These are phyloP conservation scores for Epicoccum sorghinum DNA, from an alignment of 2,329 filamentous ascomycete genomes.

Conservation along the genomic window DNA sequence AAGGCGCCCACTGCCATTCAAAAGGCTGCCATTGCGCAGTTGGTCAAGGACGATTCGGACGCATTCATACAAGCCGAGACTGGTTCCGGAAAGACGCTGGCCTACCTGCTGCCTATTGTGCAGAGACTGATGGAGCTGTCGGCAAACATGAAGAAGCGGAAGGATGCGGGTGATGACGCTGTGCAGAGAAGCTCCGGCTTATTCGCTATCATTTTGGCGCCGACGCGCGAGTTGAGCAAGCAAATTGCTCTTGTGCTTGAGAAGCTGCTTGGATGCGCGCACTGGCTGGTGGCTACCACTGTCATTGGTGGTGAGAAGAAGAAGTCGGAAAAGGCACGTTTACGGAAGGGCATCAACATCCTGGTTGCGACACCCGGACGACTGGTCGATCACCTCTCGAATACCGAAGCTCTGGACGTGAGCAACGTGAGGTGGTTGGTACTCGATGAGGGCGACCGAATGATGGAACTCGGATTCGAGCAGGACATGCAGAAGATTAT, in stretches of 20 bases:
- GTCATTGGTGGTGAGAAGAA: slow-evolving; percentile 76
- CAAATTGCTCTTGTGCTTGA: slow-evolving; percentile 90
- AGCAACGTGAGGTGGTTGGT: slow-evolving; percentile 92
- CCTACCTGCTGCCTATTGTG: slow-evolving; percentile 92
- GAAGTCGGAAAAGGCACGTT: slow-evolving; percentile 86
- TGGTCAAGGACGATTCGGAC: slow-evolving; percentile 81
- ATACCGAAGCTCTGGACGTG: slow-evolving; percentile 87
- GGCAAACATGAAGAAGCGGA: slow-evolving; percentile 54
- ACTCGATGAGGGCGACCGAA: slow-evolving; percentile 92
- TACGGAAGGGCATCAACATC: slow-evolving; percentile 94
- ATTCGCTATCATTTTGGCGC: slow-evolving; percentile 92
- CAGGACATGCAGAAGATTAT: slow-evolving; percentile 91
- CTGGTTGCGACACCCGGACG: slow-evolving; percentile 92
- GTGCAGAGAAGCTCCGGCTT: slow-evolving; percentile 86
- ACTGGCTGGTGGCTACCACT: slow-evolving; percentile 92
- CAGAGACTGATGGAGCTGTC: slow-evolving; percentile 83
- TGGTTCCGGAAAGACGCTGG: slow-evolving; percentile 94
- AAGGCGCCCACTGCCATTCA: slow-evolving; percentile 95
- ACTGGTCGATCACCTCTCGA: slow-evolving; percentile 87
- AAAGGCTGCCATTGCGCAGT: slow-evolving; percentile 81
- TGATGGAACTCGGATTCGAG: slow-evolving; percentile 98
- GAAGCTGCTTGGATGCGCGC: slow-evolving; percentile 82
- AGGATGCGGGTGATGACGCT: slow-evolving; percentile 41
- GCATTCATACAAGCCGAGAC: slow-evolving; percentile 97
- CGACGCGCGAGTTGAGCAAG: slow-evolving; percentile 91